These are phyloP conservation scores for Canariomyces notabilis DNA, from an alignment of 2,329 filamentous ascomycete species.

Conservation along the genomic window DNA sequence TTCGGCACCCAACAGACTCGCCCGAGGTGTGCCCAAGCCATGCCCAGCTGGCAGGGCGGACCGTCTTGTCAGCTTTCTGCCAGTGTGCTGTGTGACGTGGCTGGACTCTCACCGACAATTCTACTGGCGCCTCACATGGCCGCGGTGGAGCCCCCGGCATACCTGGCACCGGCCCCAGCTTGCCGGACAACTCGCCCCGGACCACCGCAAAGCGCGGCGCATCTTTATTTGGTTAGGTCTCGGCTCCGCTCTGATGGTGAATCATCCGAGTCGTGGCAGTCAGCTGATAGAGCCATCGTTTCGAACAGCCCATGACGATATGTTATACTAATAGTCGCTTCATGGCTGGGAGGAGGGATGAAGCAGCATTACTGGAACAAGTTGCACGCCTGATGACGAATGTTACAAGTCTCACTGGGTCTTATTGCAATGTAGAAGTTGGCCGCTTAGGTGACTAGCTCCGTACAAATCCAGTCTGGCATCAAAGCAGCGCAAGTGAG, in stretches of 20 bases:
- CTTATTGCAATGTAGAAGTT: too few species aligned
- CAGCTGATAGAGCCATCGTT: constrained; percentile 1
- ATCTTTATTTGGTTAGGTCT: constrained; percentile 7
- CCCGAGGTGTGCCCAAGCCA: constrained; percentile 4
- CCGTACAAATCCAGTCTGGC: too few species aligned
- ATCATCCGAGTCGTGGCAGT: constrained; percentile 13
- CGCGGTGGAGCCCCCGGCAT: constrained; percentile 3
- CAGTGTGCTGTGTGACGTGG: constrained; percentile 20
- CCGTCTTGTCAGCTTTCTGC: neutral
- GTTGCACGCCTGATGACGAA: neutral
- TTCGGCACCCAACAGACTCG: constrained; percentile 14
- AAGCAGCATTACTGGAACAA: neutral
- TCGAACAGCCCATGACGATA: neutral
- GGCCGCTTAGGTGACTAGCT: too few species aligned
- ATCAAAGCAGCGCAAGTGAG: too few species aligned
- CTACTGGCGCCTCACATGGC: constrained; percentile 8
- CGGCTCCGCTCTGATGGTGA: neutral
- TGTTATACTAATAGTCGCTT: neutral
- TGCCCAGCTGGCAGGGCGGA: constrained; percentile 11
- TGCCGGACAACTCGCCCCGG: neutral
- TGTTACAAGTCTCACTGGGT: neutral
- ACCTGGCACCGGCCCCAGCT: constrained; percentile 1
- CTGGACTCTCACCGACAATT: constrained; percentile 9
- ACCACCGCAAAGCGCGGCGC: constrained; percentile 6
- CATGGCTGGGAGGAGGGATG: neutral